A percentile compares a stretch with the other conserved stretches of the same genome.
Conservation (phyloP, 305 asterid genomes). For the Caryopteris hybrid region DNA sequence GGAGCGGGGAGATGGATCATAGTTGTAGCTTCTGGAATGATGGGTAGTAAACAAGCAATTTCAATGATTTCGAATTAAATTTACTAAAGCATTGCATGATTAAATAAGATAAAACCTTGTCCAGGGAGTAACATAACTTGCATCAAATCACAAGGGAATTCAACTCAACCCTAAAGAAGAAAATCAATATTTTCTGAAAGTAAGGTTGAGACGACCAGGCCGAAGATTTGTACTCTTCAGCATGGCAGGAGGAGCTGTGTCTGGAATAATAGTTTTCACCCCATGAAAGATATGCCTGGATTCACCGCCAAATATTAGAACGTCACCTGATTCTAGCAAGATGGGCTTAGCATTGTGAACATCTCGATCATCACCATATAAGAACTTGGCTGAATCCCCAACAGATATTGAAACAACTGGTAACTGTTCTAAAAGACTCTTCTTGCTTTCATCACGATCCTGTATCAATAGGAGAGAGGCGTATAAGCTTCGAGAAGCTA, state of each 20-base stretch:
- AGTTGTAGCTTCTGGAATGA: no score
- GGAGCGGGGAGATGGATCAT: no score
- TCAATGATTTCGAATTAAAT: not conserved
- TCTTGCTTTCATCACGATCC: constrained; percentile 59
- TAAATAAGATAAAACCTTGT: no score
- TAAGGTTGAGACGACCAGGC: constrained; percentile 75
- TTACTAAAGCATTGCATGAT: no score
- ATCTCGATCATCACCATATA: constrained; percentile 51
- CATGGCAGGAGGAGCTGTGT: constrained; percentile 42
- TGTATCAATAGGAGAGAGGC: constrained; percentile 11
- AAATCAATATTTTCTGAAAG: constrained; percentile 48
- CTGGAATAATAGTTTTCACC: constrained; percentile 34
- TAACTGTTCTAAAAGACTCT: constrained; percentile 39
- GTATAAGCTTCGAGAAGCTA: not conserved
- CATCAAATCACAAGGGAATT: not conserved
- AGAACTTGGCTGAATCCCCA: constrained; percentile 66
- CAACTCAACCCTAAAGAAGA: not conserved
- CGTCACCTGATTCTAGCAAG: constrained; percentile 59
- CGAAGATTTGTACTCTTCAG: constrained; percentile 25
- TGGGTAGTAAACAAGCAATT: no score
- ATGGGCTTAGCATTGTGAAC: constrained; percentile 34
- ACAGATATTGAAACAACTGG: constrained; percentile 61
- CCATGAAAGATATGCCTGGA: constrained; percentile 66
- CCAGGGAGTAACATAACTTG: no score
- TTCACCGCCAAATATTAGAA: constrained; percentile 67